phyloP scores from a whole-genome alignment of 371 early-diverging fungal species.

The Mortierella sp. region DNA sequence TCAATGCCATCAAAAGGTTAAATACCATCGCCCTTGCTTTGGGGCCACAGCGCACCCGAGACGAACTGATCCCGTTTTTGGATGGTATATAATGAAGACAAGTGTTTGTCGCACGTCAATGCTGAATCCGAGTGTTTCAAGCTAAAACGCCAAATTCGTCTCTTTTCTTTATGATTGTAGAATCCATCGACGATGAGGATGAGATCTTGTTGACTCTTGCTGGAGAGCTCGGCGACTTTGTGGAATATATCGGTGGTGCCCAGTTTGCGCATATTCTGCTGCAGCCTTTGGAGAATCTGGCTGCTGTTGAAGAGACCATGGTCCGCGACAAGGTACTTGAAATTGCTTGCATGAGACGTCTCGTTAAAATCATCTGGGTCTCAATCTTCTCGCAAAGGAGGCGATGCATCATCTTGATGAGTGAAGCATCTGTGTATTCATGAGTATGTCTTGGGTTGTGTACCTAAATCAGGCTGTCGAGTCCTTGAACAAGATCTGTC shows the following conservation, averaged over 20 bases:
- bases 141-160: no score
- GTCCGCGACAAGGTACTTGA: conserved; percentile 97
- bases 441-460: neutral
- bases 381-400: neutral
- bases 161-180: conserved; percentile 56
- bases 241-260: conserved; percentile 92
- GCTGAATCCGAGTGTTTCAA: no score
- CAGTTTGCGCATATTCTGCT: conserved; percentile 88
- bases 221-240: conserved; percentile 92
- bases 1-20: conserved; percentile 92
- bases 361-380: conserved; percentile 4
- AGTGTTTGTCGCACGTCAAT: no score
- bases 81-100: conserved; percentile 75
- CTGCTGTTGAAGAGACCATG: conserved; percentile 96
- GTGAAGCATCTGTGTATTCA: neutral
- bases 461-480: conserved; percentile 83
- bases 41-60: conserved; percentile 94
- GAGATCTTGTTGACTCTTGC: conserved; percentile 94
- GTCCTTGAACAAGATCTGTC: conserved; percentile 87
- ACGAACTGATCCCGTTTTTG: conserved; percentile 96
- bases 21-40: conserved; percentile 93
- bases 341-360: neutral
- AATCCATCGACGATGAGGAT: conserved; percentile 98
- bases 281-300: conserved; percentile 93
- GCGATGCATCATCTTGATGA: no score